Base-by-base conservation (phyloP, 768 basidiomycete species). In the Phylloporus sp. region DNA sequence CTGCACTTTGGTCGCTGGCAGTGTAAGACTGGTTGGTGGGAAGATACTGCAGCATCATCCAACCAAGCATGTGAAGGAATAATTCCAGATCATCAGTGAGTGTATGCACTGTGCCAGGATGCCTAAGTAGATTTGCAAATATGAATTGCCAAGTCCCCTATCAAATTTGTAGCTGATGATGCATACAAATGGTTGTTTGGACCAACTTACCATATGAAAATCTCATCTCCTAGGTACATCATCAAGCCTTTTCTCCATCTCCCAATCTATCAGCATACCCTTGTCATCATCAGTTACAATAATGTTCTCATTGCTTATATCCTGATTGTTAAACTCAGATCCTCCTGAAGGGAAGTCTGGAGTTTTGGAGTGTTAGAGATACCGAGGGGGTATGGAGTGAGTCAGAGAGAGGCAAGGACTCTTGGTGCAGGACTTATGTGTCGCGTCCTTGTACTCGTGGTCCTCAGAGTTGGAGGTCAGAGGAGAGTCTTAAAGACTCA, bases 61-160 rank as follows among this genome's bases (percentile, higher is more conserved):
- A 46, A 13, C 24, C 38, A 1, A 46, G 24, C 13, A 50, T 23
- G 17, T 58, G 53, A 9, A 54, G 31, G 43, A 67, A 64, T 0
- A 67, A 69, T 39, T 69, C 61, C 10, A 69, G 37, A 37, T 69
- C 66, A 28, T 69, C 65, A 22, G 56, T 44, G 28, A 65, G 40
- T 0, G 29, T 34, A 24, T 65, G 65, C 5, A 36, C 14, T 17
- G 57, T 59, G 11, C 21, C 20, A 9, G 53, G 42, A 3, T 6
- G 11, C 10, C 2, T 9, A 21, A 38, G 24, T 1, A 15, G 20
- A n/a, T 8, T 4, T 2, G 26, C 26, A 27, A 10, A 27, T 10
- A 27, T 4, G 10, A 27, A 27, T 7, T 27, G 9, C 26, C 26
- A 27, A 27, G 3, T 27, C 10, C 26, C 26, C 26, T 27, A 27